Conservation (phyloP, 768 basidiomycete species). For the Leccinum obscurum region DNA sequence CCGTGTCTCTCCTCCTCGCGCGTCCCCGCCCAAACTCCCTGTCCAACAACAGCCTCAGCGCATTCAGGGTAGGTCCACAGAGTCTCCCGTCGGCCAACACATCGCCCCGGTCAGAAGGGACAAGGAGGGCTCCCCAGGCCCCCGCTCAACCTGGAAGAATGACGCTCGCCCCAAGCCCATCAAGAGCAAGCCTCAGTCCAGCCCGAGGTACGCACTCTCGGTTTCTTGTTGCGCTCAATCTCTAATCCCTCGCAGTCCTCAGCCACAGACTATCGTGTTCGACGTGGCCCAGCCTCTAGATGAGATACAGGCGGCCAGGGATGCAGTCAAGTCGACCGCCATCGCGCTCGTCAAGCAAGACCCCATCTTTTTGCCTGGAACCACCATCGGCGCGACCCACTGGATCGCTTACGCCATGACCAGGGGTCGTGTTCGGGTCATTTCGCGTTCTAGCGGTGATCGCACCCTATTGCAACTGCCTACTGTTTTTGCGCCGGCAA, state of each 20-base stretch:
- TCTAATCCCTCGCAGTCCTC: slow-evolving; percentile 42
- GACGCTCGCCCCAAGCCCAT: slow-evolving; percentile 40
- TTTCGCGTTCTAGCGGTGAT: slow-evolving; percentile 85
- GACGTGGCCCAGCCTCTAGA: slow-evolving; percentile 74
- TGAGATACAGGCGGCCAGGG: slow-evolving; percentile 72
- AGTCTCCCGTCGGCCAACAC: slow-evolving; percentile 50
- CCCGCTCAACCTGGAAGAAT: slow-evolving; percentile 45
- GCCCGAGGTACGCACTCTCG: slow-evolving; percentile 50
- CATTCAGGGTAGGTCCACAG: slow-evolving; percentile 48
- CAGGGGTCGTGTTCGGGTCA: slow-evolving; percentile 85
- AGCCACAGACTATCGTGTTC: slow-evolving; percentile 67
- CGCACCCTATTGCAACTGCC: slow-evolving; percentile 82
- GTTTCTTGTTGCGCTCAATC: not conserved
- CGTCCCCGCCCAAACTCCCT: slow-evolving; percentile 65
- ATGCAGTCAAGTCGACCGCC: slow-evolving; percentile 84
- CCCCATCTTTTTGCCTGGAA: slow-evolving; percentile 78
- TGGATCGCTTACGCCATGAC: slow-evolving; percentile 96
- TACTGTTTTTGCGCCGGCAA: slow-evolving; percentile 54
- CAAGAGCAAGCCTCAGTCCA: slow-evolving; percentile 50
- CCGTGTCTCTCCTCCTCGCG: slow-evolving; percentile 66
- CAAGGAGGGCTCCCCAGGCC: slow-evolving; percentile 71
- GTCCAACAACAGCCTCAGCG: slow-evolving; percentile 43
- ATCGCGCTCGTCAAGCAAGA: slow-evolving; percentile 89
- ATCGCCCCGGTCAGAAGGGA: slow-evolving; percentile 47
- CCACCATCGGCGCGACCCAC: slow-evolving; percentile 87